phyloP scores from a whole-genome alignment of 495 filamentous ascomycete genomes.

The Hypomontagnella monticulosa region DNA sequence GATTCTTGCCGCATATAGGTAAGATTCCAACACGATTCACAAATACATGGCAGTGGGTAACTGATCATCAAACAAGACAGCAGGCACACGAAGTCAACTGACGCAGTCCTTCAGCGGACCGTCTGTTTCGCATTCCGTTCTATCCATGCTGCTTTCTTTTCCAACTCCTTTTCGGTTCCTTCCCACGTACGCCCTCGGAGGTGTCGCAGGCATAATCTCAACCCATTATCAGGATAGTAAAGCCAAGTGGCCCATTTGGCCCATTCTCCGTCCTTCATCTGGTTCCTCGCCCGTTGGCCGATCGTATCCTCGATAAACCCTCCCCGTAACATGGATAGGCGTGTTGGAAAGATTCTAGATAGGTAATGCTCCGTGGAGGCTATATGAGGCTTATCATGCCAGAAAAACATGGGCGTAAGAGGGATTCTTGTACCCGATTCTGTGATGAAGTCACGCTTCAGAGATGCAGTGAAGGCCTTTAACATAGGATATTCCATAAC shows the following conservation, averaged over 20 bases:
- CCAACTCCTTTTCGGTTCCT: constrained; percentile 46
- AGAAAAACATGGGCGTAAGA: constrained; percentile 60
- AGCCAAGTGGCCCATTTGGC: constrained; percentile 59
- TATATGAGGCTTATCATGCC: constrained; percentile 61
- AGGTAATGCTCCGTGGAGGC: constrained; percentile 57
- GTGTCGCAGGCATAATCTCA: constrained; percentile 51
- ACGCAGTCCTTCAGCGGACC: neutral
- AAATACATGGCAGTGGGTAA: neutral
- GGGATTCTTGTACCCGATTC: constrained; percentile 43
- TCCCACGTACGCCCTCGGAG: constrained; percentile 56
- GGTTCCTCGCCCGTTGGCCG: constrained; percentile 55
- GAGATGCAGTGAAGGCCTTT: constrained; percentile 47
- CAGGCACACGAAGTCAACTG: neutral
- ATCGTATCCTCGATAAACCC: constrained; percentile 59
- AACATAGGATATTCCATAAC: constrained; percentile 50
- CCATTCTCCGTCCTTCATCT: constrained; percentile 60
- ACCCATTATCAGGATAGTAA: constrained; percentile 56
- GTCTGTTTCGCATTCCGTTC: constrained; percentile 11
- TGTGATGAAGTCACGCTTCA: constrained; percentile 49
- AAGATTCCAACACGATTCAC: neutral
- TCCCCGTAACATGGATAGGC: constrained; percentile 52
- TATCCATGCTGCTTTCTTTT: constrained; percentile 34
- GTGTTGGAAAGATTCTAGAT: constrained; percentile 51
- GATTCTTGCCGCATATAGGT: neutral
- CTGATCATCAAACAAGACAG: neutral